phyloP scores from a whole-genome alignment of 768 basidiomycete species.

The Lactarius vividus region DNA sequence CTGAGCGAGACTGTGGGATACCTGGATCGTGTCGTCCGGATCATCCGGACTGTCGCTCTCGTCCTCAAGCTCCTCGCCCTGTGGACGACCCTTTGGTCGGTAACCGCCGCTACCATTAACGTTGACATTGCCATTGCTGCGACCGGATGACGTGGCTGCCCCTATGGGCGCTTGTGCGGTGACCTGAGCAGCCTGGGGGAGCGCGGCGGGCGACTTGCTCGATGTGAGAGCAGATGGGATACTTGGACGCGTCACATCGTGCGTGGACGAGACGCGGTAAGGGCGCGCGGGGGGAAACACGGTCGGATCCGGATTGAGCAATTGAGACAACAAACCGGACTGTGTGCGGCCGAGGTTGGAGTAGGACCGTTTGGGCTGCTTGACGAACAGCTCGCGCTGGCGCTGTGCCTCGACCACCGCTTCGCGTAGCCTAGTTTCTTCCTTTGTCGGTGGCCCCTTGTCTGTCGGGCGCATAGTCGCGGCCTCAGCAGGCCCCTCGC shows the following conservation, averaged over 20 bases:
- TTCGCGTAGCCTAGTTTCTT: constrained; percentile 38
- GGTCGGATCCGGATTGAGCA: constrained; percentile 69
- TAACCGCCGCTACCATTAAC: constrained; percentile 38
- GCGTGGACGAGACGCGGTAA: constrained; percentile 50
- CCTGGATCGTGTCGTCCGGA: constrained; percentile 50
- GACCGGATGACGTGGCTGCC: not conserved
- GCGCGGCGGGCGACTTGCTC: constrained; percentile 57
- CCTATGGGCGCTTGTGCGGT: constrained; percentile 36
- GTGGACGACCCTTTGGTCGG: constrained; percentile 62
- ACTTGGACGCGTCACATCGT: constrained; percentile 46
- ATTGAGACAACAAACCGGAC: constrained; percentile 60
- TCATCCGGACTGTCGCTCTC: constrained; percentile 50
- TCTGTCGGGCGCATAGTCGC: constrained; percentile 24
- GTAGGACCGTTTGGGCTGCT: constrained; percentile 65
- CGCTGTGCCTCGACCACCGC: constrained; percentile 63
- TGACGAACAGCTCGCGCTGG: constrained; percentile 69
- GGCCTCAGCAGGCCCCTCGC: constrained; percentile 32
- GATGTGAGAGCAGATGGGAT: constrained; percentile 36
- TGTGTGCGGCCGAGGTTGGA: constrained; percentile 52
- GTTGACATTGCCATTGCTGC: constrained; percentile 6
- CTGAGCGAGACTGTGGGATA: constrained; percentile 68
- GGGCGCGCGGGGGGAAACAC: constrained; percentile 59
- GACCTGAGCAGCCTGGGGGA: constrained; percentile 55
- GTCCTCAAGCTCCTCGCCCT: constrained; percentile 67
- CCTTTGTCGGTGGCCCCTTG: constrained; percentile 29